phyloP scores from a whole-genome alignment of 83 land plant species.

The Thuja plicata region DNA sequence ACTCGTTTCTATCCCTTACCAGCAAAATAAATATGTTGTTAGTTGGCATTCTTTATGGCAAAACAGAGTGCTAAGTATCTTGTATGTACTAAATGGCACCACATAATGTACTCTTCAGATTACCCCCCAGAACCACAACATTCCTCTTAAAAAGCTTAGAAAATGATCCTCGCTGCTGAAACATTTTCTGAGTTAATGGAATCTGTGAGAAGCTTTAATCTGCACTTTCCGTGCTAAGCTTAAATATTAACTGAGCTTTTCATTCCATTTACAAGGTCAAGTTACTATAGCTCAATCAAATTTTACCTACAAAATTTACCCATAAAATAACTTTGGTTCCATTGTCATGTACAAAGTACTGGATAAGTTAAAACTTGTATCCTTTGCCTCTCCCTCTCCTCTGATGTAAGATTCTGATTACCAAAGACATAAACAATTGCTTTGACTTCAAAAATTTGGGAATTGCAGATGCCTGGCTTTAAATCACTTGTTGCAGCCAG shows the following conservation, averaged over 20 bases:
- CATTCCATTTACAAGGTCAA: not conserved
- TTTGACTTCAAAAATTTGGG: not conserved
- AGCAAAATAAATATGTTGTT: not conserved
- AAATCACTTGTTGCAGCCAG: not conserved
- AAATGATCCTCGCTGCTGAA: not conserved
- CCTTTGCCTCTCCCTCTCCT: not conserved
- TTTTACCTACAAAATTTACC: not conserved
- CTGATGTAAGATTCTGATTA: not conserved
- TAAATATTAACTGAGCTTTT: not conserved
- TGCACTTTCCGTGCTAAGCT: not conserved
- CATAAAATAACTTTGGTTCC: not conserved
- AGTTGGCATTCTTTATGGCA: not conserved
- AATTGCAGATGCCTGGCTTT: not conserved
- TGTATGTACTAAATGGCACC: not conserved
- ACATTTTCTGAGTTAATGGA: not conserved
- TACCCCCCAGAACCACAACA: not conserved
- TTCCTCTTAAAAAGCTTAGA: not conserved
- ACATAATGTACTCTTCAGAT: not conserved
- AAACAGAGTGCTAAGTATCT: not conserved
- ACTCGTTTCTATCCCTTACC: not conserved
- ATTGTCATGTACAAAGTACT: not conserved
- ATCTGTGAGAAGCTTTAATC: not conserved
- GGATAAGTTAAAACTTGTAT: not conserved
- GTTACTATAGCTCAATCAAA: no score
- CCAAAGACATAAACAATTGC: not conserved